Percentiles rank a stretch among this genome's conserved stretches.
Conservation (phyloP, 2,329 filamentous ascomycete species). For the Phialocephala sp. region DNA sequence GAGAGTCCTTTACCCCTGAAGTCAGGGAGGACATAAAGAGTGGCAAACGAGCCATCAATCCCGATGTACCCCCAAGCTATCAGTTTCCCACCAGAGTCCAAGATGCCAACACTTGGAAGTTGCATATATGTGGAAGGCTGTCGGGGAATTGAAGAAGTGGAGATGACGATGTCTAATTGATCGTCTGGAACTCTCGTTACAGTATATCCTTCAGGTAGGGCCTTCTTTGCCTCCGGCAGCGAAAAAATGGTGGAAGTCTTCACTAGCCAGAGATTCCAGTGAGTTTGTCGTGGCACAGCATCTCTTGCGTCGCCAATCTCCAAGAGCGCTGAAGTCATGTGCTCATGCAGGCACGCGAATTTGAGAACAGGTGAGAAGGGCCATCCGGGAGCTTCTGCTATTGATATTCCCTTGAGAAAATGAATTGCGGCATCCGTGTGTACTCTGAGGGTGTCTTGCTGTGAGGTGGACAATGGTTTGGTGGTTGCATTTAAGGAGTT, state of each 20-base stretch:
- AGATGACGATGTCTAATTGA: slow-evolving; percentile 38
- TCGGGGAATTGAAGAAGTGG: slow-evolving; percentile 38
- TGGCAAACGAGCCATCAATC: slow-evolving; percentile 40
- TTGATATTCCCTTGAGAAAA: slow-evolving; percentile 32
- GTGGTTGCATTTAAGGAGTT: slow-evolving; percentile 35
- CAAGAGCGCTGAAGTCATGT: slow-evolving; percentile 24
- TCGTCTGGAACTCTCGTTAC: slow-evolving; percentile 34
- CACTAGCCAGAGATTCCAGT: slow-evolving; percentile 37
- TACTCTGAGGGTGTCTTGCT: slow-evolving; percentile 16
- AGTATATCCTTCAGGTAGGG: slow-evolving; percentile 30
- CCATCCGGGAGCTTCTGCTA: slow-evolving; percentile 41
- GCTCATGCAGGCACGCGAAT: slow-evolving; percentile 36
- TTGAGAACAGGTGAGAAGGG: slow-evolving; percentile 37
- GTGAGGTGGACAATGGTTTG: slow-evolving; percentile 19
- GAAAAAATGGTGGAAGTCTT: slow-evolving; percentile 15
- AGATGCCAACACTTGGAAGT: slow-evolving; percentile 36
- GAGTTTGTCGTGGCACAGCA: slow-evolving; percentile 27
- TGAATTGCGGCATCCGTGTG: slow-evolving; percentile 28
- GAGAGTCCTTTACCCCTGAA: slow-evolving; percentile 39
- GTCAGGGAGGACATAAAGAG: slow-evolving; percentile 39
- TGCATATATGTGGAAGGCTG: slow-evolving; percentile 33
- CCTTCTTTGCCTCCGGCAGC: not conserved
- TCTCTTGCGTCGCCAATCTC: slow-evolving; percentile 23
- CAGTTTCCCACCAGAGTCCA: slow-evolving; percentile 27
- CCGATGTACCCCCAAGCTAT: slow-evolving; percentile 41